Base-by-base conservation (phyloP, 2,329 filamentous ascomycete species). In the Fusarium cicatricum region DNA sequence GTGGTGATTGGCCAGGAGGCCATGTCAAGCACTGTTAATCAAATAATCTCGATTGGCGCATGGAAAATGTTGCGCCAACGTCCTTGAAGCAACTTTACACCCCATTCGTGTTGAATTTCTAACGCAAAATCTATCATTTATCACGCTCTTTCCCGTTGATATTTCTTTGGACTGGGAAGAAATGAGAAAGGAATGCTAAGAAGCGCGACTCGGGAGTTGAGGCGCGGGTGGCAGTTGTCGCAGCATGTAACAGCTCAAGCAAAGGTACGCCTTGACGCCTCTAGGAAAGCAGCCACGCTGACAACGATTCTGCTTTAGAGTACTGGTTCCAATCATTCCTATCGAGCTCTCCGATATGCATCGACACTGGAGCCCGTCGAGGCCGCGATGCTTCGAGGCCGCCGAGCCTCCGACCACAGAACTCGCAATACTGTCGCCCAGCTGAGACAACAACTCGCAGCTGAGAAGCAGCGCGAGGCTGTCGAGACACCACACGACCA, bases 141-240 rank as follows among this genome's bases (percentile, higher is more conserved):
- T n/a, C 16, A 7, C 40, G 44, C 42, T 34, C 21, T 44, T 19
- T 21, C 32, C 26, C 38, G 29, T 48, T 12, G 19, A 28, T 16
- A 19, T 17, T 11, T 23, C 34, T n/a, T 16, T 39, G 19, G 44
- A 34, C 38, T 42, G 50, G 55, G 66, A 54, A 69, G 64, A 60
- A 54, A 75, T 75, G 72, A 71, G 58, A 67, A 72, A 72, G 70
- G 59, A 58, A 75, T 75, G 74, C 70, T 75, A 63, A 70, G 67
- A 66, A 71, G 68, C 62, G 69, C 62, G 55, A 66, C 61, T 60
- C 66, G 69, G 67, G 66, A 71, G 69, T 64, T 74, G 67, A 62
- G 62, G 53, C 67, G 58, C 60, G 62, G 64, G 62, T 71, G 67
- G 66, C 67, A 55, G 50, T 51, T 56, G 58, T 61, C 60, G 58